Evolutionary conservation across 2,329 filamentous ascomycete genomes (phyloP).

Genomic region (Diaporthe capsici): DNA sequence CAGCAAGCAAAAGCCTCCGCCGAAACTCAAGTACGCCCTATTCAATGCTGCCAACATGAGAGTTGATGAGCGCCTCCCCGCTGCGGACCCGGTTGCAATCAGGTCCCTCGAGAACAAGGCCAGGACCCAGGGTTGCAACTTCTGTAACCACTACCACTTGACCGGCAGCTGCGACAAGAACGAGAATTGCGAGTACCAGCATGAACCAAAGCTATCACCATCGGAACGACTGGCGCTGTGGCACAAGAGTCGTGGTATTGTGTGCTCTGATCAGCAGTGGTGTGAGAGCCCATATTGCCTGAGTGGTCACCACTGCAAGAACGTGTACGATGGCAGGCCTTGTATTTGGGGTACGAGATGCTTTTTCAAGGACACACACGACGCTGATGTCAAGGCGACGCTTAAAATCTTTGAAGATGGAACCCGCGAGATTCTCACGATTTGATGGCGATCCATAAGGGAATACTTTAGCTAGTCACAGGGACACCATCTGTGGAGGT

Average conservation of each 20-base stretch:
- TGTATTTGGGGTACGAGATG: conserved; percentile 38
- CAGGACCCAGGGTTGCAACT: conserved; percentile 37
- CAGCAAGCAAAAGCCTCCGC: conserved; percentile 25
- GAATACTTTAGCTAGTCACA: conserved; percentile 4
- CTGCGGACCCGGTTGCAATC: conserved; percentile 17
- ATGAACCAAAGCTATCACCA: conserved; percentile 30
- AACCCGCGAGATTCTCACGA: conserved; percentile 25
- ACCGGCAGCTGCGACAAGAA: conserved; percentile 34
- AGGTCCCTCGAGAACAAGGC: conserved; percentile 38
- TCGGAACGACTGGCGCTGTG: conserved; percentile 39
- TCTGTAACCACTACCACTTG: conserved; percentile 41
- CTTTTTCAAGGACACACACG: conserved; percentile 40
- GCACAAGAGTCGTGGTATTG: conserved; percentile 41
- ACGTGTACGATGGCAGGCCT: conserved; percentile 30
- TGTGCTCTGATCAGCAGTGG: conserved; percentile 35
- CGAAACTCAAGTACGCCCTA: conserved; percentile 37
- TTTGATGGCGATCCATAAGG: not conserved
- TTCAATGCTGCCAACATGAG: conserved; percentile 40
- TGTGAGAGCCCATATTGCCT: conserved; percentile 37
- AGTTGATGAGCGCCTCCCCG: conserved; percentile 39
- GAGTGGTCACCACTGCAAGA: conserved; percentile 41
- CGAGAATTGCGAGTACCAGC: conserved; percentile 35
- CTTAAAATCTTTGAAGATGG: conserved; percentile 38
- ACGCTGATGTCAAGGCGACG: conserved; percentile 31
- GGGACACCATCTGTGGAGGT: not conserved